These are phyloP conservation scores for Daldinia grandis DNA, from an alignment of 495 filamentous ascomycete species.

Conservation along the genomic window DNA sequence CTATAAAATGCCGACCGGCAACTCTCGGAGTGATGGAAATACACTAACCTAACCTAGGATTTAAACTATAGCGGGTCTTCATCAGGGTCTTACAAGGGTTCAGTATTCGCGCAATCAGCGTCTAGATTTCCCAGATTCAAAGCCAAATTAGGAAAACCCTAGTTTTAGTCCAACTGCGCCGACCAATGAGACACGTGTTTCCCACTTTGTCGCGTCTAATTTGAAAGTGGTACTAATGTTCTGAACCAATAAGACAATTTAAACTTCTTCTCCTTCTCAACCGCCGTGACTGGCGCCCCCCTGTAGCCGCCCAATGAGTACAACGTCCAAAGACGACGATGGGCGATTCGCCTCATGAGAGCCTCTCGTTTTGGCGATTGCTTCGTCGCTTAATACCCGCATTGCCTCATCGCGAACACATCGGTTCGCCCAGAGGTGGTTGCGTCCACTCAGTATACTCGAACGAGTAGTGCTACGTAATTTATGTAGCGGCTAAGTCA, in stretches of 20 bases:
- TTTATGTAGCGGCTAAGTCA: constrained; percentile 13
- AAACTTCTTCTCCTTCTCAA: constrained; percentile 22
- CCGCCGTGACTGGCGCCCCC: constrained; percentile 38
- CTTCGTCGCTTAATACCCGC: constrained; percentile 20
- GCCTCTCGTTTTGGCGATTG: constrained; percentile 41
- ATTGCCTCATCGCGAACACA: constrained; percentile 34
- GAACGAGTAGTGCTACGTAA: constrained; percentile 3
- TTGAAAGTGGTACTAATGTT: constrained; percentile 22
- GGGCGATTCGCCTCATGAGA: constrained; percentile 44
- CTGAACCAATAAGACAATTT: constrained; percentile 31
- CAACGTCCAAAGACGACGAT: constrained; percentile 8
- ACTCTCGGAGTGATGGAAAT: constrained; percentile 14
- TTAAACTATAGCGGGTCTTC: constrained; percentile 19
- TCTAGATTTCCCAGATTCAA: constrained; percentile 26
- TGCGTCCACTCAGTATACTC: constrained; percentile 19
- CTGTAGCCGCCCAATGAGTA: constrained; percentile 37
- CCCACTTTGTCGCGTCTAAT: constrained; percentile 38
- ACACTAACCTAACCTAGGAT: constrained; percentile 11
- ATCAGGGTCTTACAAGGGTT: constrained; percentile 12
- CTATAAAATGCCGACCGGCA: constrained; percentile 24
- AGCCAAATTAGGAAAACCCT: constrained; percentile 36
- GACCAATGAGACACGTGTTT: constrained; percentile 37
- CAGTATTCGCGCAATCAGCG: constrained; percentile 30
- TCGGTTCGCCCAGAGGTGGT: background rate
- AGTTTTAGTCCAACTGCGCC: background rate